Evolutionary conservation across 2,329 filamentous ascomycete genomes (phyloP), one percentile per base, ranked within the genome.

Genomic region (Fusarium scirpi): DNA sequence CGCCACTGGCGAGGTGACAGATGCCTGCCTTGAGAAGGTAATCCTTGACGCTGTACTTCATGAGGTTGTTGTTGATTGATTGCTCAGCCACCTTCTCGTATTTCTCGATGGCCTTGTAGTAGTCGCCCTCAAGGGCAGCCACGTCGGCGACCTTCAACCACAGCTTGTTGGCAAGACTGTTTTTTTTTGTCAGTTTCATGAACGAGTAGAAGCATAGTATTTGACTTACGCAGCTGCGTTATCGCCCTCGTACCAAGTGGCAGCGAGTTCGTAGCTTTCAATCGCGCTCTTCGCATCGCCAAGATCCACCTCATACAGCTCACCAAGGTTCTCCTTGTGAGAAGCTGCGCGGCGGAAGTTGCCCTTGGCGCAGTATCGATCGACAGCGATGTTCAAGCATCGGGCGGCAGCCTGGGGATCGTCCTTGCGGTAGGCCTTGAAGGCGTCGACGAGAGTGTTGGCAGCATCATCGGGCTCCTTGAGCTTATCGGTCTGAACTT

Each of bases 21-120:
- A 98, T 92, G 32, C 94, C 94, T 1, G 94, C 93, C 83, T 98
- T 97, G 77, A 98, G 87, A 77, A 98, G 91, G 83, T 98, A 98
- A 72, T 98, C 94, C 82, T 98, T 98, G 70, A 98, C 94, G 49
- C 90, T 93, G 89, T 93, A 97, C 79, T 91, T 92, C 92, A 97
- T 95, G 62, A 97, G 85, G 80, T 97, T 96, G 85, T 97, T 98
- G 80, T 90, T 90, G 75, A 97, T 90, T 38, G 91, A 92, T 45
- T 88, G 87, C 61, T 88, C 86, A 44, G 94, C 92, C 51, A 98
- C 93, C 76, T 91, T 90, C 80, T 98, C 95, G 82, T 92, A 98
- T 73, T 91, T 87, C 69, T 91, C 87, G 74, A 94, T 93, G 60
- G 94, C 89, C 81, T 91, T 93, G 83, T 91, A 90, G 84, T 97